Percentiles rank a stretch among this genome's conserved stretches.
These are phyloP conservation scores for Daldinia childiae DNA, from an alignment of 495 filamentous ascomycete species.

Conservation along the genomic window DNA sequence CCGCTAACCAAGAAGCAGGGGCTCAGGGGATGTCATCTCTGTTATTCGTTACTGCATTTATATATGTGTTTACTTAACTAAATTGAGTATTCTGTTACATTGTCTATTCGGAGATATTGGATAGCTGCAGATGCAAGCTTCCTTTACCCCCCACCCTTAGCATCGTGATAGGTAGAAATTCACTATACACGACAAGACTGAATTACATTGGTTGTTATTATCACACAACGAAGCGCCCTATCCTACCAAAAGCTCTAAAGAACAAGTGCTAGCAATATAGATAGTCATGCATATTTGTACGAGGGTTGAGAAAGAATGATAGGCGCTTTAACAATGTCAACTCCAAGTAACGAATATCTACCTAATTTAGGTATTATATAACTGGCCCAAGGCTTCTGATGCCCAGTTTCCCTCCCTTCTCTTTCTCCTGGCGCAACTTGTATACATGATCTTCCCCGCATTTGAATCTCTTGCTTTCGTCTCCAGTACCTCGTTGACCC, in stretches of 20 bases:
- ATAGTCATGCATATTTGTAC: slow-evolving; percentile 9
- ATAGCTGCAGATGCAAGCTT: slow-evolving; percentile 32
- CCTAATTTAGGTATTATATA: background rate
- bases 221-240: slow-evolving; percentile 41
- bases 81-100: slow-evolving; percentile 9
- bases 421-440: slow-evolving; percentile 1
- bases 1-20: slow-evolving; percentile 30
- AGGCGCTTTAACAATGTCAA: background rate
- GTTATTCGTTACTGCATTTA: slow-evolving; percentile 5
- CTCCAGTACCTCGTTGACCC: slow-evolving; percentile 24
- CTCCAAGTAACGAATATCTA: background rate
- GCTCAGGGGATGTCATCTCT: slow-evolving; percentile 7
- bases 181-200: slow-evolving; percentile 20
- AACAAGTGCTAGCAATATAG: slow-evolving; percentile 10
- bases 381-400: background rate
- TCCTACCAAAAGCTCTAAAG: slow-evolving; percentile 30
- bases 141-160: slow-evolving; percentile 23
- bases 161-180: slow-evolving; percentile 41
- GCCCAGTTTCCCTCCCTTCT: background rate
- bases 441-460: slow-evolving; percentile 20
- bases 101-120: slow-evolving; percentile 32
- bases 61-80: slow-evolving; percentile 1
- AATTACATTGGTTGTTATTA: slow-evolving; percentile 36
- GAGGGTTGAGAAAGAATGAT: slow-evolving; percentile 1
- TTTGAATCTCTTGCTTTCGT: slow-evolving; percentile 21